Percentiles rank a stretch among this genome's conserved stretches.
Evolutionary conservation across 2,329 filamentous ascomycete species (phyloP).

Genomic region (Chrysoporthe deuterocubensis): DNA sequence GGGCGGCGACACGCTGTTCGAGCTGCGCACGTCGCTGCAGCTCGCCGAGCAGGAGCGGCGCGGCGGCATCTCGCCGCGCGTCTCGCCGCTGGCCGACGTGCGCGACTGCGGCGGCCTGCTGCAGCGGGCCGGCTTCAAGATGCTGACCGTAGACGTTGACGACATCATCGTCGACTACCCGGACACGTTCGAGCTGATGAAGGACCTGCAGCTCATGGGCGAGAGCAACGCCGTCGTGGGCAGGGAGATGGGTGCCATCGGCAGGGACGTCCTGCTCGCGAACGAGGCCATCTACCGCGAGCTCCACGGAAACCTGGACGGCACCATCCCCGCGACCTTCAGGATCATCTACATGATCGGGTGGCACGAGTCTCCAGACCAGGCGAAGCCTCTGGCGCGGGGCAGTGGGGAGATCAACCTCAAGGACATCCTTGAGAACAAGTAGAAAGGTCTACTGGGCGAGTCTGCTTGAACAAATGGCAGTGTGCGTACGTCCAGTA

Average conservation of each 20-base stretch:
- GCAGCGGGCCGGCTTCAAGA: conserved; percentile 87
- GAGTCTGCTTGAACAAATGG: not conserved
- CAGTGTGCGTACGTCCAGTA: not conserved
- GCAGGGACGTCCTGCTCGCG: conserved; percentile 83
- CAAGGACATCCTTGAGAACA: conserved; percentile 72
- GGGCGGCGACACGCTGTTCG: conserved; percentile 90
- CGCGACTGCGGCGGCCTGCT: conserved; percentile 87
- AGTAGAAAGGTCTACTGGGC: conserved; percentile 35
- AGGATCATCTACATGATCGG: conserved; percentile 98
- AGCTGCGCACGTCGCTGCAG: conserved; percentile 90
- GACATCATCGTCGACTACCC: conserved; percentile 97
- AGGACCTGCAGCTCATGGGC: conserved; percentile 94
- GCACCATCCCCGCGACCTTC: conserved; percentile 84
- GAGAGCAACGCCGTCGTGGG: conserved; percentile 88
- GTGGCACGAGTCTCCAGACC: conserved; percentile 84
- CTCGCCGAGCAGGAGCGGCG: conserved; percentile 87
- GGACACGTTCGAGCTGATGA: conserved; percentile 86
- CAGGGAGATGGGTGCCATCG: conserved; percentile 78
- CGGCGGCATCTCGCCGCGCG: conserved; percentile 89
- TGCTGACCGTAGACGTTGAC: conserved; percentile 95
- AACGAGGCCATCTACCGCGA: conserved; percentile 86
- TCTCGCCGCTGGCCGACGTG: conserved; percentile 90
- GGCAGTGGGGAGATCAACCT: conserved; percentile 88
- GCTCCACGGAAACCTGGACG: conserved; percentile 82
- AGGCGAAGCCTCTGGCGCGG: conserved; percentile 78